Evolutionary conservation across 331 rosid species (phyloP), one percentile per base, ranked within the genome.

Genomic region (Malus hybrid): DNA sequence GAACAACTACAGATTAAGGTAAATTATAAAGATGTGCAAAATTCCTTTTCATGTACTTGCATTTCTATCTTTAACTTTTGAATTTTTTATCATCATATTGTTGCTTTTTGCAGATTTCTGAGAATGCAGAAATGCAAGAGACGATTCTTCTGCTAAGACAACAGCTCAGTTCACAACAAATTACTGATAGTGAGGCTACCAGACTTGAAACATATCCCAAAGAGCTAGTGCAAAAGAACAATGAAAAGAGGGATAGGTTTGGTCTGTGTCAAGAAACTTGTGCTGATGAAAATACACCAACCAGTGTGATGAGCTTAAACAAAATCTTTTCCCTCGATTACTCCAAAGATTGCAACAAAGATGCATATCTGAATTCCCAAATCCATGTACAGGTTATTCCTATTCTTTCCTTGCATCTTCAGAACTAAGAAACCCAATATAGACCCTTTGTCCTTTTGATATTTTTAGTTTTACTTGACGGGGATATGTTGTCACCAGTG

Each of bases 1-100:
- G 96, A 93, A 80, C 94, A 90, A 71, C 91, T 93, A 34, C 91
- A 88, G 78, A 75, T 73, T 76, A 93, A 87, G 97, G 97, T 92
- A 85, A 44, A 13, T 78, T 67, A 50, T 36, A 24, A 50, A 24
- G 39, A 33, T 83, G 39, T 65, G n/a, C 31, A 63, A 54, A 44
- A 39, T 77, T 54, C 70, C 24, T 61, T 46, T 82, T 56, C 72
- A 22, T 59, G 29, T 32, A 79, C 70, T 69, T 69, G 70, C 20
- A 39, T 32, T 54, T 57, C 36, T 75, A 7, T 60, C 68, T 27
- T 24, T 44, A 39, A 71, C 22, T 81, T 83, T 27, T 62, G 60
- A 60, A 52, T 2, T 54, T 54, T 54, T 5, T n/a, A 15, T 54
- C 4, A 66, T 78, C 12, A 32, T 46, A 6, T 77, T 74, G 12